Conservation (phyloP, 2,329 filamentous ascomycete genomes). For the Nemania abortiva region DNA sequence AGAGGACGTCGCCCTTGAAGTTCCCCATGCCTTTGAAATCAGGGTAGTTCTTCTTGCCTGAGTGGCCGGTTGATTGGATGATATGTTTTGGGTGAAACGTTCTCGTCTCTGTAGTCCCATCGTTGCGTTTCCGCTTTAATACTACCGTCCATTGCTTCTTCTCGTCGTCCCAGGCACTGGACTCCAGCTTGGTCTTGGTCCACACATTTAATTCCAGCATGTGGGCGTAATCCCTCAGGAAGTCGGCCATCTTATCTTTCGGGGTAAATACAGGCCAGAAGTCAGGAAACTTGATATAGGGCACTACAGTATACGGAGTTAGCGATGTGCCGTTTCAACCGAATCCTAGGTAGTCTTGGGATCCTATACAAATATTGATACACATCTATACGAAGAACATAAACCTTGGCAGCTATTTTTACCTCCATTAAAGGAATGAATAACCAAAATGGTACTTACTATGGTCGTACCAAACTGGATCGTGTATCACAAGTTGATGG, state of each 20-base stretch:
- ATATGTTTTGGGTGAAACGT: slow-evolving; percentile 72
- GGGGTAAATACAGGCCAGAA: slow-evolving; percentile 76
- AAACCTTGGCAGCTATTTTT: not conserved
- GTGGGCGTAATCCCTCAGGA: slow-evolving; percentile 72
- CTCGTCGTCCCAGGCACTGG: slow-evolving; percentile 61
- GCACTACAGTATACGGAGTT: slow-evolving; percentile 53
- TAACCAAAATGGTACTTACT: slow-evolving; percentile 27
- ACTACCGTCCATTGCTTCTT: slow-evolving; percentile 66
- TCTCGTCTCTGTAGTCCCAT: slow-evolving; percentile 58
- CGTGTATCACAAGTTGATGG: slow-evolving; percentile 69
- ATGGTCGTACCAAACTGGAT: slow-evolving; percentile 70
- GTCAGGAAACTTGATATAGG: slow-evolving; percentile 71
- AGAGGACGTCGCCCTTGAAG: slow-evolving; percentile 66
- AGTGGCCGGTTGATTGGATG: slow-evolving; percentile 76
- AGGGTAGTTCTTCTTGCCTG: slow-evolving; percentile 73
- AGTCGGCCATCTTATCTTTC: slow-evolving; percentile 75
- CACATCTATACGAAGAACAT: not conserved
- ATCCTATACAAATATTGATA: not conserved
- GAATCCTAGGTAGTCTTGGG: not conserved
- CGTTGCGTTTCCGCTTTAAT: slow-evolving; percentile 46
- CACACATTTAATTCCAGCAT: slow-evolving; percentile 74
- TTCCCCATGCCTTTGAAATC: slow-evolving; percentile 64
- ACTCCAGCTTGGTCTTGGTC: slow-evolving; percentile 62
- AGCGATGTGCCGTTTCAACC: not conserved
- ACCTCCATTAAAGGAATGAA: not conserved